Base-by-base conservation (phyloP, 2,329 filamentous ascomycete species). In the Ceratocystis lukuohia region DNA sequence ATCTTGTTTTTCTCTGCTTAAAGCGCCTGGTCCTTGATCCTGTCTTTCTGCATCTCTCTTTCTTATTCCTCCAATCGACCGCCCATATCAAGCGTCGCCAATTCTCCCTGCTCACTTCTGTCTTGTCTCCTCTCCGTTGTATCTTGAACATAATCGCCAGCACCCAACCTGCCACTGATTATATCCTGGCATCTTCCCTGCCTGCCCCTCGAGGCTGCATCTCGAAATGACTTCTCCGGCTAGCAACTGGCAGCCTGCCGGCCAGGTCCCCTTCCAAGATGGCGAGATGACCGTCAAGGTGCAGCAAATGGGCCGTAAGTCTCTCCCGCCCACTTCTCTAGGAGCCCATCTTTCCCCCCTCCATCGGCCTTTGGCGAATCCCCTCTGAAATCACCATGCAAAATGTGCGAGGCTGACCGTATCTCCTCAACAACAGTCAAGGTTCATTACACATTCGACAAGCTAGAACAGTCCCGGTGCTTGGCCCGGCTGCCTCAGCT, bases 361-460 rank as follows among this genome's bases (percentile, higher is more conserved):
- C 10, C 37, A 1, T 15, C 10, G 2, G 1, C 10, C 37, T 10
- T 10, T 41, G 12, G 37, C 37, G 10, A 10, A 15, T 41, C 37
- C 10, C 37, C 37, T 12, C 37, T 3, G 0, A 4, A 15, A 41
- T 41, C 37, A 15, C 37, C 37, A 41, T 44, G 22, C 63, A n/a
- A 10, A 63, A 20, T 66, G 46, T 62, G 5, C 65, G 66, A 41
- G 37, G 28, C 69, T 71, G 74, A 74, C 68, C 37, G 37, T 4
- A 41, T 63, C 45, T 68, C 28, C 64, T 20, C 69, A 68, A 28
- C 65, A 59, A 53, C 75, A 96, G 92, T 97, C 76, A 97, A 97
- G 81, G 88, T 97, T 62, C 86, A 96, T 69, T 99, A 97, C 77
- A 96, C 91, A 41, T 96, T 97, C 77, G 92, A 97, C 75, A 86